phyloP scores from a whole-genome alignment of 768 basidiomycete species.

The Naematelia encephala region DNA sequence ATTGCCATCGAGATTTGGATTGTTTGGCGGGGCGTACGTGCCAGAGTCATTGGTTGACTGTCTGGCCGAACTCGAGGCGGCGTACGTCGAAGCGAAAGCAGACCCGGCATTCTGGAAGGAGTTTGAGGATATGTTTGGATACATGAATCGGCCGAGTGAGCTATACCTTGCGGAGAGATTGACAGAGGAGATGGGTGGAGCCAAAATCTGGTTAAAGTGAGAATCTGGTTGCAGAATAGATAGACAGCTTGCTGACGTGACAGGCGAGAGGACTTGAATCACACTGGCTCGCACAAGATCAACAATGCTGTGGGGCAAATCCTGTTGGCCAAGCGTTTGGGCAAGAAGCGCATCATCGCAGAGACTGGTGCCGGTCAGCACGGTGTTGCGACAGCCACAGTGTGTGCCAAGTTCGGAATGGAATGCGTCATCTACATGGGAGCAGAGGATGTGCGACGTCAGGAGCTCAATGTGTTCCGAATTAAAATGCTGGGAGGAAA shows the following conservation, averaged over 20 bases:
- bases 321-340: conserved; percentile 84
- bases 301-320: conserved; percentile 99
- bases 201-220: conserved; percentile 95
- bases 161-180: conserved; percentile 87
- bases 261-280: conserved; percentile 60
- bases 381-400: conserved; percentile 97
- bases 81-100: conserved; percentile 77
- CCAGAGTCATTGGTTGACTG: conserved; percentile 95
- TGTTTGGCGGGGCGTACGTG: conserved; percentile 96
- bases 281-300: conserved; percentile 98
- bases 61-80: conserved; percentile 79
- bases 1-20: conserved; percentile 81
- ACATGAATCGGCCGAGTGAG: conserved; percentile 91
- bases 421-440: conserved; percentile 98
- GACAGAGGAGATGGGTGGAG: conserved; percentile 84
- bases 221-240: conserved; percentile 41
- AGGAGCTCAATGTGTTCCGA: conserved; percentile 95
- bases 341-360: conserved; percentile 95
- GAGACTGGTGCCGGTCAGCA: conserved; percentile 99
- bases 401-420: conserved; percentile 92
- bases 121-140: conserved; percentile 77
- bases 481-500: conserved; percentile 96
- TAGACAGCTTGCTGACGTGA: not conserved
- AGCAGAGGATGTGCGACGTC: conserved; percentile 90
- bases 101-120: conserved; percentile 93